These are phyloP conservation scores for Ganoderma sinense DNA, from an alignment of 1,284 basidiomycete species.

Conservation along the genomic window DNA sequence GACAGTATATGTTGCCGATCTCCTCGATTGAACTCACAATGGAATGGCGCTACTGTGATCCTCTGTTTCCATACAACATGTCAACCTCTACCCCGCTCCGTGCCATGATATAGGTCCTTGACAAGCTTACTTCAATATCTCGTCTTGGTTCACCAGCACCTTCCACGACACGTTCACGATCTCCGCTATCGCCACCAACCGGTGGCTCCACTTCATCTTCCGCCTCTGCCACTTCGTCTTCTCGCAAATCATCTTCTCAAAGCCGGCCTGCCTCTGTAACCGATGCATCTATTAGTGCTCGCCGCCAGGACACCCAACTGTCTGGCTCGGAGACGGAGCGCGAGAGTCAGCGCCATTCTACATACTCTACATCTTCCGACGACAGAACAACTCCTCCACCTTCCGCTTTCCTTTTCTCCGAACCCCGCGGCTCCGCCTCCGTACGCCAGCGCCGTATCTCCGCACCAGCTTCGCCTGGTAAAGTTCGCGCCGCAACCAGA, in stretches of 20 bases:
- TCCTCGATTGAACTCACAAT: constrained; percentile 18
- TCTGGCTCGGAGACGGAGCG: constrained; percentile 83
- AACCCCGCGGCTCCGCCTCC: constrained; percentile 40
- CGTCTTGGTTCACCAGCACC: constrained; percentile 53
- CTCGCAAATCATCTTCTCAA: constrained; percentile 39
- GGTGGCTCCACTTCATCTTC: constrained; percentile 40
- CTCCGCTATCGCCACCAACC: constrained; percentile 41
- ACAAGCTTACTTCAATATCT: constrained; percentile 67
- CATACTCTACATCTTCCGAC: constrained; percentile 49
- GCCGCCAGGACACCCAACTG: constrained; percentile 43
- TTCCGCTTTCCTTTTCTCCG: constrained; percentile 37
- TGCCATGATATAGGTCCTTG: constrained; percentile 57
- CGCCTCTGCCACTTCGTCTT: constrained; percentile 40
- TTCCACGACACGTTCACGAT: constrained; percentile 40
- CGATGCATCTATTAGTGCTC: constrained; percentile 23
- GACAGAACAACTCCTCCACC: constrained; percentile 46
- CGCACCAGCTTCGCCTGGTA: constrained; percentile 61
- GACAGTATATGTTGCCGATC: constrained; percentile 18
- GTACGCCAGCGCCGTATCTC: constrained; percentile 56
- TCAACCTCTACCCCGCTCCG: not conserved
- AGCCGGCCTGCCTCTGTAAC: constrained; percentile 34
- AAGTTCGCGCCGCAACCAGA: constrained; percentile 39
- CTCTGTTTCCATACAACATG: not conserved
- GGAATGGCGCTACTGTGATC: constrained; percentile 6
- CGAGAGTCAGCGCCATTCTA: constrained; percentile 54